Conservation (phyloP, 2,329 filamentous ascomycete species). For the Calonectria henricotiae region DNA sequence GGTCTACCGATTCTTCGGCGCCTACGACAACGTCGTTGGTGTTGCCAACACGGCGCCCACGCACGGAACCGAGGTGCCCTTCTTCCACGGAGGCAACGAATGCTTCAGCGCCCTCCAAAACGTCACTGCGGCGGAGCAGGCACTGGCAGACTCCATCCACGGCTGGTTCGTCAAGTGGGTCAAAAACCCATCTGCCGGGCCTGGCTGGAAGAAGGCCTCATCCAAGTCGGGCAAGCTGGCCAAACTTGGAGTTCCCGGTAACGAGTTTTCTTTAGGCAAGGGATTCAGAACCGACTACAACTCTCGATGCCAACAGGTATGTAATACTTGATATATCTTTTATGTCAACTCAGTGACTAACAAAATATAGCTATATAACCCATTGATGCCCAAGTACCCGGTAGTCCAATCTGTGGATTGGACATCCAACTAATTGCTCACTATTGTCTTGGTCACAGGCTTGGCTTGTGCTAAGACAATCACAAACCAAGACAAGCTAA, state of each 20-base stretch:
- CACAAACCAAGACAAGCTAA: background rate
- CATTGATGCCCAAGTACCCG: constrained; percentile 7
- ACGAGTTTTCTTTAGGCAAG: background rate
- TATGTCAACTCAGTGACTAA: background rate
- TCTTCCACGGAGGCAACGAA: constrained; percentile 65
- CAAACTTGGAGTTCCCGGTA: background rate
- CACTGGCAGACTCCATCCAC: constrained; percentile 61
- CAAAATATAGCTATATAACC: background rate
- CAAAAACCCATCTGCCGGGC: constrained; percentile 61
- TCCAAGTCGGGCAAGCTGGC: background rate
- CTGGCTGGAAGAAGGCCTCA: constrained; percentile 58
- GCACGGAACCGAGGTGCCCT: constrained; percentile 59
- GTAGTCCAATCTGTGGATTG: constrained; percentile 6
- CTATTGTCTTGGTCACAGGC: background rate
- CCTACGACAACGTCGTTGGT: constrained; percentile 41
- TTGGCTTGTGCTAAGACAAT: background rate
- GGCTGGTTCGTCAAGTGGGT: constrained; percentile 64
- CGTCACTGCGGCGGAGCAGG: constrained; percentile 60
- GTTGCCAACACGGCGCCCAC: constrained; percentile 47
- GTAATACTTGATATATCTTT: background rate
- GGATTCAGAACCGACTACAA: constrained; percentile 2
- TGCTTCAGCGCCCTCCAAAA: constrained; percentile 56
- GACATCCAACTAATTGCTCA: background rate
- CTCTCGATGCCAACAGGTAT: background rate
- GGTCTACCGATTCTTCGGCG: constrained; percentile 19